Conservation (phyloP, 352 stramenopile species). For the Phytophthora aleatoria region DNA sequence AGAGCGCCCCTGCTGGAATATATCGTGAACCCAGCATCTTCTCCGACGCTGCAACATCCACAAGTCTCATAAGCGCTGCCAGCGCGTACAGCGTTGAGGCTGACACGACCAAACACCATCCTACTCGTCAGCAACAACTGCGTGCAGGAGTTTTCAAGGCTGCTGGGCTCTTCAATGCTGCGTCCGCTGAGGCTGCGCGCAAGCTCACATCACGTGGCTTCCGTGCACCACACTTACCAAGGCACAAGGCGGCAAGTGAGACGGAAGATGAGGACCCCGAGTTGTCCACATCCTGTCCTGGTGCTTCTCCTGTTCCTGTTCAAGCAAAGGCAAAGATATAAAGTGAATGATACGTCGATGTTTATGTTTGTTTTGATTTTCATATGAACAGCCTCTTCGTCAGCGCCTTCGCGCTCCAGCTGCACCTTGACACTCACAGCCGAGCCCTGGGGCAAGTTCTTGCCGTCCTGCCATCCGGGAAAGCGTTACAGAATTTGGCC, state of each 20-base stretch:
- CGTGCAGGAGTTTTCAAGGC: slow-evolving; percentile 51
- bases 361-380: slow-evolving; percentile 21
- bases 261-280: slow-evolving; percentile 50
- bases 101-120: slow-evolving; percentile 5
- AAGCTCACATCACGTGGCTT: slow-evolving; percentile 53
- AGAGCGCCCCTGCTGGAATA: slow-evolving; percentile 22
- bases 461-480: slow-evolving; percentile 93
- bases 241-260: slow-evolving; percentile 38
- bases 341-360: slow-evolving; percentile 32
- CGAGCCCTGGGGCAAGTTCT: slow-evolving; percentile 92
- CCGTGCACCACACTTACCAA: slow-evolving; percentile 20
- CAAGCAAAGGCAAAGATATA: slow-evolving; percentile 19
- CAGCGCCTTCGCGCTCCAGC: slow-evolving; percentile 93
- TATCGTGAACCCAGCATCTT: slow-evolving; percentile 31
- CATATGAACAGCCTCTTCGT: slow-evolving; percentile 70
- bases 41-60: slow-evolving; percentile 14
- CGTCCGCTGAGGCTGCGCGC: slow-evolving; percentile 55
- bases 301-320: slow-evolving; percentile 9
- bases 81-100: slow-evolving; percentile 11
- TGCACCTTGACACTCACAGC: slow-evolving; percentile 89
- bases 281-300: slow-evolving; percentile 9
- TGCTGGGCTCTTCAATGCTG: slow-evolving; percentile 50
- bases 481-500: slow-evolving; percentile 99
- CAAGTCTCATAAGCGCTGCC: slow-evolving; percentile 17
- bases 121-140: slow-evolving; percentile 40